Percentiles rank a stretch among this genome's conserved stretches.
These are phyloP conservation scores for Glycine latifolia DNA, from an alignment of 306 rosid species.

Conservation along the genomic window DNA sequence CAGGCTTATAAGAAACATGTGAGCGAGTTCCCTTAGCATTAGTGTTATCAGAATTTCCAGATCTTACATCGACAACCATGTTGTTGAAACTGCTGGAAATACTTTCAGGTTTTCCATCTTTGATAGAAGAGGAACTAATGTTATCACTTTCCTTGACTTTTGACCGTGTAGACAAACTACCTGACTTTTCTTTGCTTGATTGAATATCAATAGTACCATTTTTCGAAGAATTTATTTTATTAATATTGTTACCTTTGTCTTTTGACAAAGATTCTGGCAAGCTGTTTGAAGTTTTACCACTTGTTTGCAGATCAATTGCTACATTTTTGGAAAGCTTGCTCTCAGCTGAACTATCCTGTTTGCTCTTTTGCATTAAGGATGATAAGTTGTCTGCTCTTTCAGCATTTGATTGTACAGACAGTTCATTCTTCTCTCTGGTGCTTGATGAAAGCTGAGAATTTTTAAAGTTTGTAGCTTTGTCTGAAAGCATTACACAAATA, in stretches of 20 bases:
- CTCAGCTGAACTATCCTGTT: constrained; percentile 43
- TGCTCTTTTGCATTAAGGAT: constrained; percentile 46
- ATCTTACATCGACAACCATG: constrained; percentile 57
- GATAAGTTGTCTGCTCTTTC: constrained; percentile 55
- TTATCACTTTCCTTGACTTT: constrained; percentile 56
- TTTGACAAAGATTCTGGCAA: constrained; percentile 39
- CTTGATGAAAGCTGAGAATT: constrained; percentile 53
- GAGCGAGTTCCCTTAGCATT: constrained; percentile 51
- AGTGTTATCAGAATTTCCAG: constrained; percentile 59
- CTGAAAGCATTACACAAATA: constrained; percentile 54
- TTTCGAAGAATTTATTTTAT: constrained; percentile 41
- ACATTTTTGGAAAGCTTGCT: constrained; percentile 42
- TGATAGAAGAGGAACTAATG: constrained; percentile 54
- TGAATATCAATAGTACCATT: constrained; percentile 48
- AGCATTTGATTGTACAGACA: constrained; percentile 48
- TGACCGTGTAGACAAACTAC: constrained; percentile 53
- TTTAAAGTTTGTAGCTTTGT: constrained; percentile 51
- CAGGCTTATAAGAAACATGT: constrained; percentile 66
- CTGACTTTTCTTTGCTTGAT: constrained; percentile 54
- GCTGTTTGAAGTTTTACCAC: constrained; percentile 51
- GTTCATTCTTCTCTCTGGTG: constrained; percentile 50
- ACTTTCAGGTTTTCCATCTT: constrained; percentile 58
- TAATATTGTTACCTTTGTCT: constrained; percentile 34
- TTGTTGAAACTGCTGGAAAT: constrained; percentile 56
- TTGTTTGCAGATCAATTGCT: constrained; percentile 41